Percentiles rank a stretch among this genome's conserved stretches.
These are phyloP conservation scores for Baeospora myosura DNA, from an alignment of 1,284 basidiomycete species.

Conservation along the genomic window DNA sequence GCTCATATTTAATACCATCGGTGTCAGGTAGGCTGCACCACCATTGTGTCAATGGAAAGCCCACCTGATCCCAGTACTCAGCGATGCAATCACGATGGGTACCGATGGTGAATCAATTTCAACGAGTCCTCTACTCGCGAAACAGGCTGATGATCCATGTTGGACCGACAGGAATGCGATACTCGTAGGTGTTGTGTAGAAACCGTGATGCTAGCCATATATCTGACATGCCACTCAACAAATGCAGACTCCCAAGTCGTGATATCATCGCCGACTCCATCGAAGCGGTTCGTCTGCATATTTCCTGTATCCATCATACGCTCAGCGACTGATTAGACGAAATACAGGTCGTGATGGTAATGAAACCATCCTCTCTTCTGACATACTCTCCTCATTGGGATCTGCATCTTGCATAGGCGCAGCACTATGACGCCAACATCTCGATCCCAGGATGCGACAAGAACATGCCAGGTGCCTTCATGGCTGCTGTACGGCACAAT, in stretches of 20 bases:
- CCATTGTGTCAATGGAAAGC: neutral
- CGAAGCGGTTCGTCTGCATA: conserved; percentile 57
- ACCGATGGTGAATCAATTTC: conserved; percentile 56
- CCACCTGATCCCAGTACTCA: too few species aligned
- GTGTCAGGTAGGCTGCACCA: conserved; percentile 50
- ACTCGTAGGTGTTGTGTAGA: conserved; percentile 46
- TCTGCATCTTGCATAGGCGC: conserved; percentile 40
- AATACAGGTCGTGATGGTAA: conserved; percentile 58
- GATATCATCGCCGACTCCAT: conserved; percentile 90
- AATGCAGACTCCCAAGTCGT: conserved; percentile 70
- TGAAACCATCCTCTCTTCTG: neutral
- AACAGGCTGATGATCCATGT: conserved; percentile 3
- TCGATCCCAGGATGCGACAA: conserved; percentile 84
- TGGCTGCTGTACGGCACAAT: conserved; percentile 79
- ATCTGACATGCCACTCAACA: neutral
- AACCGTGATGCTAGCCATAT: too few species aligned
- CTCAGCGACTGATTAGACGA: conserved; percentile 3
- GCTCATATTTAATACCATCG: conserved; percentile 74
- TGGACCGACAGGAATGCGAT: conserved; percentile 58
- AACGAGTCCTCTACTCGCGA: neutral
- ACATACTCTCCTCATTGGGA: neutral
- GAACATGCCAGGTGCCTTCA: conserved; percentile 82
- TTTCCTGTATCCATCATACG: too few species aligned
- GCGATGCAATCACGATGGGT: conserved; percentile 80
- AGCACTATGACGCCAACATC: conserved; percentile 85